Base-by-base conservation (phyloP, 495 filamentous ascomycete genomes). In the Diplogelasinospora grovesii region DNA sequence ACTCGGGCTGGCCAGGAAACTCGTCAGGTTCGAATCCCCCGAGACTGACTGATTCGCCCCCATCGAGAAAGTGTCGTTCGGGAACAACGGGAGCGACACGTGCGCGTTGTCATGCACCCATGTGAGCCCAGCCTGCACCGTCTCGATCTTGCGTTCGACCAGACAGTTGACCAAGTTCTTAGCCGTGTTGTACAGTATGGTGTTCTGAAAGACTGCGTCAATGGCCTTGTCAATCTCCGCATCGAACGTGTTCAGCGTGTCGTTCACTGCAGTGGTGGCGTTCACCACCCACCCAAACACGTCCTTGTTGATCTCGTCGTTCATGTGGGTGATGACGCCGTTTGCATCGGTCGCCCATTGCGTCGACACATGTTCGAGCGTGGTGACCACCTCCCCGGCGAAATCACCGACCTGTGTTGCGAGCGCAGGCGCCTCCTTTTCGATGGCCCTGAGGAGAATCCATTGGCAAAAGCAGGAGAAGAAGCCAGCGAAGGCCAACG, bases 81-180 rank as follows among this genome's bases (percentile, higher is more conserved):
- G 72, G 22, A 97, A 75, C 15, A 73, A 55, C 1, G 93, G 92
- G 53, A 98, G 83, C 42, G 78, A 64, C 48, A 98, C 73, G 35
- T 93, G 76, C 1, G 93, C 89, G 50, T 96, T 56, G 49, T 97
- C 82, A 41, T 79, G 70, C 22, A 93, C 82, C 88, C 89, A 98
- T 0, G 85, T 93, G 0, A 97, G 75, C 7, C 83, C 92, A 49
- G 82, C 79, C 56, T 97, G 71, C 46, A 97, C 73, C 8, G 78
- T 66, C 10, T 77, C 75, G 42, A 90, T 61, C 64, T 90, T 89
- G 42, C 87, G 59, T n/a, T 71, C 77, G 39, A 93, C 73, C 8
- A 93, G 54, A 47, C 88, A 93, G 48, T 83, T 69, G 39, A 89
- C 75, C 13, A 94, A 69, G 4, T 81, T 84, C 27, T 74, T 64